A percentile compares a stretch with the other conserved stretches of the same genome.
Evolutionary conservation across 306 rosid genomes (phyloP).

Genomic region (Hippophae gyantsensis): DNA sequence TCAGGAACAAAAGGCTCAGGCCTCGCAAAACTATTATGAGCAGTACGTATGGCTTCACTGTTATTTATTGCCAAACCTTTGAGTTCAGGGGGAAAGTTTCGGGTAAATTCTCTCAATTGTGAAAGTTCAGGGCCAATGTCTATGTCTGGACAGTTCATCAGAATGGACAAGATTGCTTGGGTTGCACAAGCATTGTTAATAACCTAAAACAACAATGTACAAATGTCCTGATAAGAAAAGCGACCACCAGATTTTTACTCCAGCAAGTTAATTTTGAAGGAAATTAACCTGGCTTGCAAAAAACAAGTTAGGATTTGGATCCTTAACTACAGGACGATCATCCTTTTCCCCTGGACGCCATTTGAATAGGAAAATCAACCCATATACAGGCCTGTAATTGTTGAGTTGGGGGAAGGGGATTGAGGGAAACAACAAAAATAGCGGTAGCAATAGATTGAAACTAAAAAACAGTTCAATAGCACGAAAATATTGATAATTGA

Average conservation of each 20-base stretch:
- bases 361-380: constrained; percentile 95
- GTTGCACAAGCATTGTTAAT: constrained; percentile 99
- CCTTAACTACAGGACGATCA: constrained; percentile 75
- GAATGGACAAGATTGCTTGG: constrained; percentile 95
- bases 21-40: constrained; percentile 94
- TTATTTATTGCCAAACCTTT: constrained; percentile 96
- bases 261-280: constrained; percentile 1
- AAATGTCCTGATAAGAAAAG: constrained; percentile 12
- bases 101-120: constrained; percentile 76
- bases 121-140: constrained; percentile 86
- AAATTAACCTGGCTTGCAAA: constrained; percentile 92
- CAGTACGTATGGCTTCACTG: constrained; percentile 82
- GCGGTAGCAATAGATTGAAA: not conserved
- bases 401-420: not conserved
- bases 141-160: constrained; percentile 74
- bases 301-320: constrained; percentile 90
- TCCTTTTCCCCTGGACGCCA: constrained; percentile 99
- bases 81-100: constrained; percentile 90
- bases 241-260: not conserved
- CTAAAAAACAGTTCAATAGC: constrained; percentile 12
- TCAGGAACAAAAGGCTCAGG: constrained; percentile 96
- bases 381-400: constrained; percentile 79
- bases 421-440: not conserved
- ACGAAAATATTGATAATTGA: constrained; percentile 2
- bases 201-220: constrained; percentile 38